Percentiles rank a stretch among this genome's conserved stretches.
These are phyloP conservation scores for Prunus mongolica DNA, from an alignment of 306 rosid species.

Conservation along the genomic window DNA sequence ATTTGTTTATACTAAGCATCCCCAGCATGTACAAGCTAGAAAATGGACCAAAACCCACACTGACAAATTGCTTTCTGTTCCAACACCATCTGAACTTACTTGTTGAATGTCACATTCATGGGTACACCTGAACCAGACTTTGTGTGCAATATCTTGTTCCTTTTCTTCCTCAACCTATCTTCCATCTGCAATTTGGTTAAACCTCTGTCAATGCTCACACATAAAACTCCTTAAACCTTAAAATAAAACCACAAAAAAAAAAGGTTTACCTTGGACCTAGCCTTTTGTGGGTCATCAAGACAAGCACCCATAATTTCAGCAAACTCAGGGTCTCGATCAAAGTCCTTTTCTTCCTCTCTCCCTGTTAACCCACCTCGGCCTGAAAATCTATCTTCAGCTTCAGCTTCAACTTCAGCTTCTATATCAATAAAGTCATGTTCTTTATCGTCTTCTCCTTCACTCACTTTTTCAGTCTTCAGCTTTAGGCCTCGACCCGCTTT, in stretches of 20 bases:
- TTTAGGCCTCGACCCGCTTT: slow-evolving; percentile 19
- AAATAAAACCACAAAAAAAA: neutral
- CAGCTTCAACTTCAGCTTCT: slow-evolving; percentile 15
- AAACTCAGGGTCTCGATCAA: slow-evolving; percentile 74
- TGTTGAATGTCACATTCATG: slow-evolving; percentile 67
- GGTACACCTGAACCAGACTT: slow-evolving; percentile 78
- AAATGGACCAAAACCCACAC: neutral
- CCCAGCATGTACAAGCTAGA: neutral
- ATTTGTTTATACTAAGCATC: neutral
- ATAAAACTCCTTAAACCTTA: neutral
- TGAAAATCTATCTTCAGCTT: slow-evolving; percentile 31
- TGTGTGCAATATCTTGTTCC: slow-evolving; percentile 76
- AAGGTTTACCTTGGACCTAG: slow-evolving; percentile 63
- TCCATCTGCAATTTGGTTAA: slow-evolving; percentile 62
- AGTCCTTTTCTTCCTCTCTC: slow-evolving; percentile 47
- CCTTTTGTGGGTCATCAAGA: slow-evolving; percentile 71
- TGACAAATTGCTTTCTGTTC: neutral
- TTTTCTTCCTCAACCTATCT: slow-evolving; percentile 78
- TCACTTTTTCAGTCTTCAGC: slow-evolving; percentile 27
- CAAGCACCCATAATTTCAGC: slow-evolving; percentile 70
- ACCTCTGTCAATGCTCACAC: neutral
- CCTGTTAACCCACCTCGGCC: slow-evolving; percentile 39
- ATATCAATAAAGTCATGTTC: slow-evolving; percentile 20
- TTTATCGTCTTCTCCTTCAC: slow-evolving; percentile 24
- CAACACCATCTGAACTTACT: slow-evolving; percentile 43